A percentile compares a stretch with the other conserved stretches of the same genome.
Conservation (phyloP, 2,329 filamentous ascomycete genomes). For the Pleomassaria siparia region DNA sequence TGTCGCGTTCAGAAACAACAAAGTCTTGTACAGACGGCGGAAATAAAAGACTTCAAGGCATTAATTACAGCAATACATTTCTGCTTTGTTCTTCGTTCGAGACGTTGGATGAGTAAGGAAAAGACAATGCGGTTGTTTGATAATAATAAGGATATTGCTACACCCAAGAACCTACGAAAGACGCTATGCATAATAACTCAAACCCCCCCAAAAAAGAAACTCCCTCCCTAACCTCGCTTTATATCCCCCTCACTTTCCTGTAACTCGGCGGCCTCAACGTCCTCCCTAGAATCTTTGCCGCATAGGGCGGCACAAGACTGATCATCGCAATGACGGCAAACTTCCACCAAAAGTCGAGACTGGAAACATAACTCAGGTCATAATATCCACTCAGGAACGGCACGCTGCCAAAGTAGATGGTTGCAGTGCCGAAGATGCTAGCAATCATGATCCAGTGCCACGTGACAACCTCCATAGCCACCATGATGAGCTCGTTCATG, state of each 20-base stretch:
- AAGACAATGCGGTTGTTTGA: no score
- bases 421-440: constrained; percentile 77
- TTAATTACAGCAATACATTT: no score
- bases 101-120: no score
- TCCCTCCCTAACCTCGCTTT: background rate
- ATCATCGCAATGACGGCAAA: constrained; percentile 78
- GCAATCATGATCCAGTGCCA: constrained; percentile 95
- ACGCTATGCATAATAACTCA: background rate
- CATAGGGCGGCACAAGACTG: constrained; percentile 83
- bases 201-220: background rate
- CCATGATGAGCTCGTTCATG: constrained; percentile 95
- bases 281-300: constrained; percentile 78
- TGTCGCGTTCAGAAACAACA: background rate
- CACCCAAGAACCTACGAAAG: background rate
- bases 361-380: constrained; percentile 77
- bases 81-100: no score
- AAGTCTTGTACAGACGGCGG: no score
- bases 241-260: constrained; percentile 81
- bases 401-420: constrained; percentile 77
- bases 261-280: constrained; percentile 92
- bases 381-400: constrained; percentile 91
- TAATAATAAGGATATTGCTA: background rate
- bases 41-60: no score
- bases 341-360: constrained; percentile 83
- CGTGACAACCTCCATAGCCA: constrained; percentile 92